These are phyloP conservation scores for Termitomyces heimii DNA, from an alignment of 768 basidiomycete genomes.

Conservation along the genomic window DNA sequence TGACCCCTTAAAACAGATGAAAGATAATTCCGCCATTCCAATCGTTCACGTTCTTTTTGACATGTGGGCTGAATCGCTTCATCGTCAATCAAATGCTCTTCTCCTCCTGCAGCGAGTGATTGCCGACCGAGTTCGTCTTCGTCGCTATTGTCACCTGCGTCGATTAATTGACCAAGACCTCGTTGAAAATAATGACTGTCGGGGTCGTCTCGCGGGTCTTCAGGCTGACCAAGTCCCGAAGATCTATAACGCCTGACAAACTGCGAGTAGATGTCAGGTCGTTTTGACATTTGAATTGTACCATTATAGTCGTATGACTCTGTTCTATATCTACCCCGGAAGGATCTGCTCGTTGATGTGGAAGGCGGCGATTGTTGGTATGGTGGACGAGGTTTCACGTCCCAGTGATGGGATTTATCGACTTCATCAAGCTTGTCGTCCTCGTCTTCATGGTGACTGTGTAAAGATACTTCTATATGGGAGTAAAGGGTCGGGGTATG, in stretches of 20 bases:
- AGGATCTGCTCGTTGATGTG: conserved; percentile 20
- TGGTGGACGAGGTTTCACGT: conserved; percentile 26
- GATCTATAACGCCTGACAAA: conserved; percentile 75
- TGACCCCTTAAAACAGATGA: conserved; percentile 91
- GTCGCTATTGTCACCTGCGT: conserved; percentile 69
- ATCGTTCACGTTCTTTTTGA: conserved; percentile 68
- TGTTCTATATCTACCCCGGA: conserved; percentile 22
- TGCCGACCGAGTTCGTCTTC: conserved; percentile 58
- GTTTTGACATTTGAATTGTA: conserved; percentile 20
- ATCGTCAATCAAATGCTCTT: conserved; percentile 53
- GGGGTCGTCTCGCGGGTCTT: conserved; percentile 74
- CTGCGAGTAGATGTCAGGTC: conserved; percentile 68
- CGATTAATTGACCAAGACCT: conserved; percentile 59
- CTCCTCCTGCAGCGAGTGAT: conserved; percentile 34
- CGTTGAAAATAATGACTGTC: conserved; percentile 78
- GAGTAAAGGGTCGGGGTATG: conserved; percentile 68
- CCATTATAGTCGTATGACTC: conserved; percentile 10
- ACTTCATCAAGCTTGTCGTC: conserved; percentile 44
- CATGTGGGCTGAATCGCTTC: conserved; percentile 65
- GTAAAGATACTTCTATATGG: conserved; percentile 39
- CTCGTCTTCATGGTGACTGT: conserved; percentile 42
- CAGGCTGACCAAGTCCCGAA: conserved; percentile 47
- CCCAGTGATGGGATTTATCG: conserved; percentile 29
- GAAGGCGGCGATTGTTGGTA: conserved; percentile 27
- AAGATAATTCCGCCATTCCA: conserved; percentile 96